Evolutionary conservation across 2,329 filamentous ascomycete genomes (phyloP), one percentile per base, ranked within the genome.

Genomic region (Tothia fuscella): DNA sequence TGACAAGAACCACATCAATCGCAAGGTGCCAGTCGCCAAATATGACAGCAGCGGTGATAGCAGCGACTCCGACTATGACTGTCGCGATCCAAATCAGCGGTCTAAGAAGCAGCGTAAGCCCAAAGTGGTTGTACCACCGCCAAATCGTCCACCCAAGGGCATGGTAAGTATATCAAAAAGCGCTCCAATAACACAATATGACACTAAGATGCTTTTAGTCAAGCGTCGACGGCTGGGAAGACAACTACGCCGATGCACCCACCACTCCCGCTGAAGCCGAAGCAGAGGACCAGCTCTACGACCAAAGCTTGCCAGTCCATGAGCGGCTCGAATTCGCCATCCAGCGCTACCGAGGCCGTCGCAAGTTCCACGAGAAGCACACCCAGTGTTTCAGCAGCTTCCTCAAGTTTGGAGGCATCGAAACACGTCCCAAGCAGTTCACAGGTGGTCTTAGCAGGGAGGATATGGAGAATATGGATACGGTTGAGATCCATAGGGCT

Each of bases 271-370:
- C 68, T 0, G 78, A 93, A 53, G 70, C 74, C 37, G 61, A 70
- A 3, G 70, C 80, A 38, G 83, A 93, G 53, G 63, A 70, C 16
- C 66, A 72, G 10, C 63, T 91, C 19, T 98, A 94, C 54, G 49
- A 39, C 26, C 19, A 31, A 24, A 14, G 13, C 9, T 16, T 33
- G 6, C 6, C 16, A 14, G 31, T 31, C 56, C 21, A 38, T 45
- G 82, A 81, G 43, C 85, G 91, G 35, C 85, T 96, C 30, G 80
- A 95, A 54, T 73, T 79, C 20, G 91, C 85, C 35, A 82, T 96
- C 42, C 78, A 87, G 49, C 80, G 86, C 12, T 98, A 80, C 62
- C 77, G 82, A 47, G 70, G 74, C 26, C 82, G 79, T 35, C 81
- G 88, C 24, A 87, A 83, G 49, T 72, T 94, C 45, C 74, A 82